A percentile compares a stretch with the other conserved stretches of the same genome.
These are phyloP conservation scores for Pythium periplocum DNA, from an alignment of 352 stramenopile genomes.

Conservation along the genomic window DNA sequence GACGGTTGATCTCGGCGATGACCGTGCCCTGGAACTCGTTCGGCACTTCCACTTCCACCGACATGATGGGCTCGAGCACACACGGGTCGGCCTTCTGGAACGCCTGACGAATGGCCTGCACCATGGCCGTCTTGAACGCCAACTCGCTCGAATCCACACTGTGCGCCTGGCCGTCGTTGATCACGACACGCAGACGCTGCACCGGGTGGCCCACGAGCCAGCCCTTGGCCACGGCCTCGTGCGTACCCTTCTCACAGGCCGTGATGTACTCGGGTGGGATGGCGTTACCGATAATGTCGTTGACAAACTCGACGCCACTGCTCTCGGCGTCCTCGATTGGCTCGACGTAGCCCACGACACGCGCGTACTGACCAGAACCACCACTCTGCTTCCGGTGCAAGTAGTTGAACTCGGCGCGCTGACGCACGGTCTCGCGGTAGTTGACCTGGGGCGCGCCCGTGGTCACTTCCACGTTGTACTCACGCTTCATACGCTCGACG, in stretches of 20 bases:
- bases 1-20: conserved; percentile 90
- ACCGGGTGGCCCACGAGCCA: conserved; percentile 96
- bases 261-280: conserved; percentile 99
- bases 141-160: conserved; percentile 98
- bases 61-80: conserved; percentile 97
- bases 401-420: conserved; percentile 96
- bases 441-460: conserved; percentile 95
- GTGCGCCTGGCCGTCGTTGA: conserved; percentile 93
- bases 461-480: conserved; percentile 95
- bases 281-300: conserved; percentile 97
- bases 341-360: conserved; percentile 98
- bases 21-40: conserved; percentile 96
- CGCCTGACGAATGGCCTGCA: conserved; percentile 92
- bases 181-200: conserved; percentile 75
- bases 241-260: conserved; percentile 96
- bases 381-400: conserved; percentile 99
- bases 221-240: conserved; percentile 94
- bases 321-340: conserved; percentile 84
- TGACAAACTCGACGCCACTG: conserved; percentile 93
- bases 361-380: conserved; percentile 95
- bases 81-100: conserved; percentile 91
- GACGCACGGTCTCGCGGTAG: conserved; percentile 97
- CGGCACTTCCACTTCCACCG: conserved; percentile 91
- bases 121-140: conserved; percentile 96
- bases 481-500: conserved; percentile 97